Evolutionary conservation across 495 filamentous ascomycete species (phyloP), one percentile per base, ranked within the genome.

Genomic region (Rhypophila decipiens): DNA sequence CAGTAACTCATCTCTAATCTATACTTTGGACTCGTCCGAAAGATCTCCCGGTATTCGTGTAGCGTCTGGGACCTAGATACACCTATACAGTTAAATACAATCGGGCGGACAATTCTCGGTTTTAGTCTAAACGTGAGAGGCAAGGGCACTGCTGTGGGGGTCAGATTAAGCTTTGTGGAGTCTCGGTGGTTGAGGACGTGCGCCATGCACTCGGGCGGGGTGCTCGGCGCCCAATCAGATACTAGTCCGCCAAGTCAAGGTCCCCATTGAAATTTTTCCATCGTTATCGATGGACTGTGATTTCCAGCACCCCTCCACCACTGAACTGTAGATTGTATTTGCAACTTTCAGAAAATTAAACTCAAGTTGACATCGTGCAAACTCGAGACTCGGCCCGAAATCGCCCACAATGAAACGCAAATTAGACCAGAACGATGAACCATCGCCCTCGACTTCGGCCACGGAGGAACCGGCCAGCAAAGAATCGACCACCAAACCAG

Each of bases 321-420:
- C 29, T 24, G 17, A 17, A 21, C 19, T 7, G 12, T n/a, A 42
- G 24, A 34, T 31, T 7, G 27, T 7, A 31, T 31, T 31, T 13
- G 7, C 27, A 7, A 31, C 27, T 31, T 31, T 13, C 27, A 13
- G 13, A 31, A 31, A 31, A 31, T 31, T 31, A 7, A 31, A 31
- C 27, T n/a, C n/a, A 31, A 7, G 27, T 31, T 31, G 7, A 7
- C 27, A 13, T 31, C 27, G 27, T 13, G 7, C 27, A 31, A 31
- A 7, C 27, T 7, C 7, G 7, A 31, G 27, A 7, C 13, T 31
- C 27, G 7, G 7, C 27, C 13, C 27, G 4, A 37, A 37, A 21
- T 5, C 37, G 4, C 42, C 41, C 38, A 65, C 21, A 39, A 74
- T 76, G 73, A 80, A 80, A 59, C 72, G 77, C 42, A 80, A 80